These are phyloP conservation scores for Kalaharituber pfeilii DNA, from an alignment of 2,329 filamentous ascomycete genomes.

Conservation along the genomic window DNA sequence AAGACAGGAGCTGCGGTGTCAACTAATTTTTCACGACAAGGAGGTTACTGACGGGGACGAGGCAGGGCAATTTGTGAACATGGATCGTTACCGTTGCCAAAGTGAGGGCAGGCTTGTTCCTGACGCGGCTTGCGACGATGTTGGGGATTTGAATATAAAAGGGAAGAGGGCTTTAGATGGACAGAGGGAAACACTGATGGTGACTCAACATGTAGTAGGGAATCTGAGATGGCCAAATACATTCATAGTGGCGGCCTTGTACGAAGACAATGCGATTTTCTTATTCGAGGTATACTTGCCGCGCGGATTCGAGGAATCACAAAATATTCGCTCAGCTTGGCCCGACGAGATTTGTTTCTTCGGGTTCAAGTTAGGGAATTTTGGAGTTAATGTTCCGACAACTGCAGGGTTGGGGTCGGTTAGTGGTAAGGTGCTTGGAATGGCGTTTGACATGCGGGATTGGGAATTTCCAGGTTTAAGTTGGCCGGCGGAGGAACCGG, in stretches of 20 bases:
- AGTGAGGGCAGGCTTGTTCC: not conserved
- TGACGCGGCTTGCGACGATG: not conserved
- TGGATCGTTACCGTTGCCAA: not conserved
- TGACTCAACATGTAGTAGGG: not conserved
- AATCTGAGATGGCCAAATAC: not conserved
- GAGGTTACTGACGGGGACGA: not conserved
- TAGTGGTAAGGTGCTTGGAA: not conserved
- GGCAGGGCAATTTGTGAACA: not conserved
- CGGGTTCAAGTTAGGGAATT: not conserved
- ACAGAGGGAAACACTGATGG: not conserved
- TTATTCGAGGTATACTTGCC: not conserved
- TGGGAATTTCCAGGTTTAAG: not conserved
- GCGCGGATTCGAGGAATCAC: not conserved
- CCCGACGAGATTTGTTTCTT: not conserved
- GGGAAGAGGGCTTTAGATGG: not conserved
- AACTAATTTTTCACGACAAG: not conserved
- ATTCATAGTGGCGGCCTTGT: not conserved
- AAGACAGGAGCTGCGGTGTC: not conserved
- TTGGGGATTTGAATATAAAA: not conserved
- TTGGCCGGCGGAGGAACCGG: not conserved
- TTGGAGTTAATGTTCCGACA: not conserved
- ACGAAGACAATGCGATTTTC: not conserved
- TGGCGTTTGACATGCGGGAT: not conserved
- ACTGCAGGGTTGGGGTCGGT: not conserved
- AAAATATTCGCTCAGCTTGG: not conserved